Percentiles rank a stretch among this genome's conserved stretches.
Conservation (phyloP, 2,329 filamentous ascomycete species). For the Teratosphaeria epicoccoides region DNA sequence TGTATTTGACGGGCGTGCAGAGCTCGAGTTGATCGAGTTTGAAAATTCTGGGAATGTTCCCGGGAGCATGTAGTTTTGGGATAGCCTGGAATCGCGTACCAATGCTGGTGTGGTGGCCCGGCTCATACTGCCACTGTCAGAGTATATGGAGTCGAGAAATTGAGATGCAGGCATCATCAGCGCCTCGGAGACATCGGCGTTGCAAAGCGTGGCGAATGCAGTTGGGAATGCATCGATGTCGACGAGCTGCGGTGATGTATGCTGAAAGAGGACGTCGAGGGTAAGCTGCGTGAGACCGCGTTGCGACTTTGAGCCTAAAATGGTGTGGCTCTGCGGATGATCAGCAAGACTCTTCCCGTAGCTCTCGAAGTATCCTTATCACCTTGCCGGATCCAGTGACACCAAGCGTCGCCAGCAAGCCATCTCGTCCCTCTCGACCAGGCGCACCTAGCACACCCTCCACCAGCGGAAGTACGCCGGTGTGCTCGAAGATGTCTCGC, state of each 20-base stretch:
- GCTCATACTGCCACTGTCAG: conserved; percentile 36
- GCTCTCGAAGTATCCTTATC: conserved; percentile 1
- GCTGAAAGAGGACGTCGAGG: conserved; percentile 80
- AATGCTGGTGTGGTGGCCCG: conserved; percentile 38
- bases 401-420: conserved; percentile 78
- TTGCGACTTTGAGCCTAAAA: conserved; percentile 76
- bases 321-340: conserved; percentile 70
- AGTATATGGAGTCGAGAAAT: conserved; percentile 73
- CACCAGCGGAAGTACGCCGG: conserved; percentile 62
- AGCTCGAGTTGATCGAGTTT: conserved; percentile 11
- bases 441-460: conserved; percentile 67
- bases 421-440: conserved; percentile 73
- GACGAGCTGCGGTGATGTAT: conserved; percentile 61
- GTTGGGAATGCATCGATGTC: conserved; percentile 45
- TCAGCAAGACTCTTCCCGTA: conserved; percentile 4
- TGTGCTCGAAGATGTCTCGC: conserved; percentile 74
- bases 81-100: conserved; percentile 27
- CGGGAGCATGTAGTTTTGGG: conserved; percentile 10
- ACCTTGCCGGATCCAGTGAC: conserved; percentile 97
- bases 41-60: conserved; percentile 17
- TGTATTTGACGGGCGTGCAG: conserved; percentile 5
- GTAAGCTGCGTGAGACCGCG: conserved; percentile 85
- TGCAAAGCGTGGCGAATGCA: conserved; percentile 62
- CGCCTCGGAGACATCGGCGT: conserved; percentile 72
- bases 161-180: conserved; percentile 60